A percentile compares a stretch with the other conserved stretches of the same genome.
phyloP scores from a whole-genome alignment of 768 basidiomycete species.

The Russula emetica region DNA sequence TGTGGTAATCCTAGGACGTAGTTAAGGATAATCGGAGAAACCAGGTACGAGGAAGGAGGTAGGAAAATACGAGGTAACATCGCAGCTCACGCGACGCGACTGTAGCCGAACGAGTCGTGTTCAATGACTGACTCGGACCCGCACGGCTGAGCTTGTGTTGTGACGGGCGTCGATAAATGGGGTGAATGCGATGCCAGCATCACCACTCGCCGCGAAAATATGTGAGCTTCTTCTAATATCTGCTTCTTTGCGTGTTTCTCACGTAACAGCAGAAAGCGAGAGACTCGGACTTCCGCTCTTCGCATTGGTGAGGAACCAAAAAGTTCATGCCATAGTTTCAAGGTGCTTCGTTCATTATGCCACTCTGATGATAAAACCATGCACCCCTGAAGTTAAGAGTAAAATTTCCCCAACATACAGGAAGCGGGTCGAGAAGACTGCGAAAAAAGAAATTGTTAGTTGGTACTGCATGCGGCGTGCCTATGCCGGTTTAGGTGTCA shows the following conservation, averaged over 20 bases:
- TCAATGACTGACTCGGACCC: background rate
- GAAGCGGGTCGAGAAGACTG: no score
- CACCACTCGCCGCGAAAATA: background rate
- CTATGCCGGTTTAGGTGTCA: no score
- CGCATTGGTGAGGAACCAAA: background rate
- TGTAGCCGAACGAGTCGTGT: background rate
- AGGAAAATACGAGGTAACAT: background rate
- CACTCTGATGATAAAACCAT: no score
- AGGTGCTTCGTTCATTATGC: background rate
- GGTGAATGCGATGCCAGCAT: background rate
- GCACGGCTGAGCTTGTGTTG: background rate
- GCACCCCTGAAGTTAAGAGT: no score
- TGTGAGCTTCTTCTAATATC: background rate
- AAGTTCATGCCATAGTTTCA: no score
- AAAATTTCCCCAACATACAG: no score
- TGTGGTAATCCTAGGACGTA: background rate
- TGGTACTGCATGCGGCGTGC: no score
- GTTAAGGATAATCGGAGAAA: background rate
- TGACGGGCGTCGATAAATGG: slow-evolving; percentile 24
- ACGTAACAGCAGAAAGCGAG: background rate
- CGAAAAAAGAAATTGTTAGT: no score
- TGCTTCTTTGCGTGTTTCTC: background rate
- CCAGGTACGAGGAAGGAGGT: background rate
- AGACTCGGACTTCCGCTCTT: background rate
- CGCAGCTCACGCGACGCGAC: no score